These are phyloP conservation scores for Saccharomycopsis synnaedendra DNA, from an alignment of 805 yeast species.

Conservation along the genomic window DNA sequence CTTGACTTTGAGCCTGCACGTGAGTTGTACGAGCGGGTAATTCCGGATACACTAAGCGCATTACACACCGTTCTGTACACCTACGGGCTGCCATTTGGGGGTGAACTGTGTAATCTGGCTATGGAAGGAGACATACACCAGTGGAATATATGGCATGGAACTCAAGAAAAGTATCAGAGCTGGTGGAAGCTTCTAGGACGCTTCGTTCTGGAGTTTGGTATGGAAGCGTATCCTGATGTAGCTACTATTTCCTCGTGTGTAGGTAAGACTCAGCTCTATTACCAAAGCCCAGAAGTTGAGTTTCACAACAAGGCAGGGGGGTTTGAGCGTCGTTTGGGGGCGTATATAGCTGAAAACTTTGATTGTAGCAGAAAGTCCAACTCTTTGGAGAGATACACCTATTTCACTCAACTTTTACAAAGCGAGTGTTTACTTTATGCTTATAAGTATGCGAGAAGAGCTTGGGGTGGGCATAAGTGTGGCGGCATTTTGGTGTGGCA, in stretches of 20 bases:
- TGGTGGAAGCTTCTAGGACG: constrained; percentile 36
- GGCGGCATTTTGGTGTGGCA: constrained; percentile 47
- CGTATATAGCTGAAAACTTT: constrained; percentile 35
- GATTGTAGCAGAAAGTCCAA: constrained; percentile 22
- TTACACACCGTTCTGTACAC: not conserved
- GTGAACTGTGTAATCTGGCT: constrained; percentile 15
- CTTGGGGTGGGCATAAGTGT: constrained; percentile 31
- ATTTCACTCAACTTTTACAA: constrained; percentile 43
- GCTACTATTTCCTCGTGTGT: constrained; percentile 25
- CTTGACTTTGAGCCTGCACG: constrained; percentile 32
- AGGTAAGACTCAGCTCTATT: constrained; percentile 22
- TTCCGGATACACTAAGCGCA: constrained; percentile 21
- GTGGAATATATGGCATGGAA: constrained; percentile 50
- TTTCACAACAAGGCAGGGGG: constrained; percentile 40
- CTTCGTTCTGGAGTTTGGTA: constrained; percentile 44
- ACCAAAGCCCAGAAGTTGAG: constrained; percentile 34
- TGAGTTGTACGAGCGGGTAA: constrained; percentile 27
- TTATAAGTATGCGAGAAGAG: constrained; percentile 33
- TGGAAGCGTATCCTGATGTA: constrained; percentile 33
- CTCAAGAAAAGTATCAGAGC: constrained; percentile 36
- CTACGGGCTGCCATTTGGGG: constrained; percentile 38
- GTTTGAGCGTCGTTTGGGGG: constrained; percentile 33
- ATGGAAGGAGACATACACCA: constrained; percentile 41
- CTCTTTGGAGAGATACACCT: constrained; percentile 32
- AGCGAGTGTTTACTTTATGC: constrained; percentile 38